A percentile compares a stretch with the other conserved stretches of the same genome.
Conservation (phyloP, 2,329 filamentous ascomycete species). For the Tolypocladium pustulatum region DNA sequence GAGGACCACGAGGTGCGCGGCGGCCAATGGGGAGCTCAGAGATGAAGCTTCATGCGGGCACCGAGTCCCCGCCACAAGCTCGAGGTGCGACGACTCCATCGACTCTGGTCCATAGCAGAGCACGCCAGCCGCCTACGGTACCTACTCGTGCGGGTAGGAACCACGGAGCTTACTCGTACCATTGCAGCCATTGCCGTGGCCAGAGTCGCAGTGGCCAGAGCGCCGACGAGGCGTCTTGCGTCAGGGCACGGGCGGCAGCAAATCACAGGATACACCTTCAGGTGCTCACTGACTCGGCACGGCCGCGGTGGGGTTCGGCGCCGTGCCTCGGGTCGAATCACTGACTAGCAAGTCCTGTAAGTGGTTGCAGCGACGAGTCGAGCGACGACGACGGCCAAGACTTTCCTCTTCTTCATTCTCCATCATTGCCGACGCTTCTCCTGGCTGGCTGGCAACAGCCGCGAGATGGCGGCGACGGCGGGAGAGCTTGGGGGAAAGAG, state of each 20-base stretch:
- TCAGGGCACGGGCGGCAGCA: conserved; percentile 3
- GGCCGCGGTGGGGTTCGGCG: conserved; percentile 1
- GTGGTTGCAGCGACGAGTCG: neutral
- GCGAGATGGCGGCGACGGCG: neutral
- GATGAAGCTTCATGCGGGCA: neutral
- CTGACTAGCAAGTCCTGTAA: neutral
- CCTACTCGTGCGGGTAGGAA: neutral
- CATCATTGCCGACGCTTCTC: neutral
- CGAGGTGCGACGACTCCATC: neutral
- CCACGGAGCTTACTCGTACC: neutral
- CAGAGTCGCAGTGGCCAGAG: neutral
- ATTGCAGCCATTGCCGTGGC: neutral
- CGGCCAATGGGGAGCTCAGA: conserved; percentile 1
- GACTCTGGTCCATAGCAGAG: neutral
- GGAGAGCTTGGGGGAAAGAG: neutral
- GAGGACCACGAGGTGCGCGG: neutral
- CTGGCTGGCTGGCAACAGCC: neutral
- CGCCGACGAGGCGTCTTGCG: neutral
- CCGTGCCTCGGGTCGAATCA: neutral
- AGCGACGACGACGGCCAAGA: neutral
- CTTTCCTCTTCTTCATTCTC: neutral
- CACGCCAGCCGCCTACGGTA: neutral
- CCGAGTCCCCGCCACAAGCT: neutral
- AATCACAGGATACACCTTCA: conserved; percentile 2
- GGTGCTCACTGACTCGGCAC: conserved; percentile 5